A percentile compares a stretch with the other conserved stretches of the same genome.
Evolutionary conservation across 2,329 filamentous ascomycete species (phyloP).

Genomic region (Magnaporthiopsis poae): DNA sequence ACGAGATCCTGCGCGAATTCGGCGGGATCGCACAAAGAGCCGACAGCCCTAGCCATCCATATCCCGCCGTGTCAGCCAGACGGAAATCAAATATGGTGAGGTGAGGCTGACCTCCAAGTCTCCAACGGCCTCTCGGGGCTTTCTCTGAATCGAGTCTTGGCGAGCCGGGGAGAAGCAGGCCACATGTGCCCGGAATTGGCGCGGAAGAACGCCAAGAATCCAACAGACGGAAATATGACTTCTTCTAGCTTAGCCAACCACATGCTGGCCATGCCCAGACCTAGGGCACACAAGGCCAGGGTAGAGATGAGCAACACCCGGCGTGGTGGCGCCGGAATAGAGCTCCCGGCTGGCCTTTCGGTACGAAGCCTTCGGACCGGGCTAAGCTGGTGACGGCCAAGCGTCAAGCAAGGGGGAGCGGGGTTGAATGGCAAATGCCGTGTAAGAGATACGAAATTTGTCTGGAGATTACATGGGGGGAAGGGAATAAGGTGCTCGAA

Average conservation of each 20-base stretch:
- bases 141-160: not conserved
- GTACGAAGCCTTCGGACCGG: not conserved
- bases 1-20: too few species aligned
- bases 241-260: not conserved
- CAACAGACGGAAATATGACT: too few species aligned
- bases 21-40: too few species aligned
- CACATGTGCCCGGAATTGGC: too few species aligned
- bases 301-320: not conserved
- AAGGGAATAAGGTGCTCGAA: not conserved
- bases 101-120: not conserved
- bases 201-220: not conserved
- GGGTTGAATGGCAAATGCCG: not conserved
- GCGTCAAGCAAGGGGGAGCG: too few species aligned
- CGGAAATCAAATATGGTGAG: not conserved
- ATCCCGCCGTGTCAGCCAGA: not conserved
- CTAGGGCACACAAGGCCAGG: too few species aligned
- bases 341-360: too few species aligned
- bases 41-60: not conserved
- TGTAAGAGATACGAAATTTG: not conserved
- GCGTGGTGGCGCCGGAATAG: too few species aligned
- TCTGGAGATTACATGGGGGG: not conserved
- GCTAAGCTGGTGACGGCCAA: not conserved
- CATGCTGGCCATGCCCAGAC: not conserved
- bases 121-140: not conserved
- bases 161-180: too few species aligned